Conservation (phyloP, 345 rosid genomes). For the Crucihimalaya himalaica region DNA sequence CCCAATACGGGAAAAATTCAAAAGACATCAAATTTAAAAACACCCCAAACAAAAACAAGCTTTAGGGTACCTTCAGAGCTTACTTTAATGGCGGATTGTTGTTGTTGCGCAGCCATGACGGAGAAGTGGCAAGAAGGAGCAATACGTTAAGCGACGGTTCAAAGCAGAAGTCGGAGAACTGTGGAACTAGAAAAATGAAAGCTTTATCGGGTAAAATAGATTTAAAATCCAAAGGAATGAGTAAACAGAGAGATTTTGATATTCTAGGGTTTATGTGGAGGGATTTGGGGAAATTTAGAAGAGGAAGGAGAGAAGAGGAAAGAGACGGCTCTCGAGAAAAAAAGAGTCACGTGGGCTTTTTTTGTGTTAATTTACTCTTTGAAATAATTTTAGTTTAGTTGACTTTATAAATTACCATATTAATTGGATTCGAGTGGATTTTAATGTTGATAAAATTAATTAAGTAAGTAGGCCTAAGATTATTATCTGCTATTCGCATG, state of each 20-base stretch:
- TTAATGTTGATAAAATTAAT: too few species aligned
- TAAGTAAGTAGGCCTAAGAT: too few species aligned
- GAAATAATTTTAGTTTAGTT: too few species aligned
- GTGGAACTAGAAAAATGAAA: neutral
- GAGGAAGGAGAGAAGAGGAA: slow-evolving; percentile 9
- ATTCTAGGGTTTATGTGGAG: slow-evolving; percentile 39
- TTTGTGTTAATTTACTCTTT: slow-evolving; percentile 1
- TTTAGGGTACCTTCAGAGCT: neutral
- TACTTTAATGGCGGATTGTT: slow-evolving; percentile 63
- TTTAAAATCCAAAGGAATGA: slow-evolving; percentile 1
- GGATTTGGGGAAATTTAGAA: slow-evolving; percentile 27
- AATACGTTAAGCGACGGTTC: slow-evolving; percentile 17
- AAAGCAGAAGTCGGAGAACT: slow-evolving; percentile 20
- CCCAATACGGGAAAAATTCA: slow-evolving; percentile 4
- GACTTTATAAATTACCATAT: too few species aligned
- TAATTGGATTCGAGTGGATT: too few species aligned
- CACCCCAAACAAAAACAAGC: neutral
- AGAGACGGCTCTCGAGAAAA: slow-evolving; percentile 24
- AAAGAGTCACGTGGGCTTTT: slow-evolving; percentile 10
- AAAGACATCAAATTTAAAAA: slow-evolving; percentile 5
- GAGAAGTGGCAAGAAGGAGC: neutral
- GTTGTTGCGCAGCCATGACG: slow-evolving; percentile 57
- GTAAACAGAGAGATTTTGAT: slow-evolving; percentile 11
- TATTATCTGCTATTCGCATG: too few species aligned
- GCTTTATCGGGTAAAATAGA: neutral